Evolutionary conservation across 768 basidiomycete genomes (phyloP).

Genomic region (Leucogyrophana mollusca): DNA sequence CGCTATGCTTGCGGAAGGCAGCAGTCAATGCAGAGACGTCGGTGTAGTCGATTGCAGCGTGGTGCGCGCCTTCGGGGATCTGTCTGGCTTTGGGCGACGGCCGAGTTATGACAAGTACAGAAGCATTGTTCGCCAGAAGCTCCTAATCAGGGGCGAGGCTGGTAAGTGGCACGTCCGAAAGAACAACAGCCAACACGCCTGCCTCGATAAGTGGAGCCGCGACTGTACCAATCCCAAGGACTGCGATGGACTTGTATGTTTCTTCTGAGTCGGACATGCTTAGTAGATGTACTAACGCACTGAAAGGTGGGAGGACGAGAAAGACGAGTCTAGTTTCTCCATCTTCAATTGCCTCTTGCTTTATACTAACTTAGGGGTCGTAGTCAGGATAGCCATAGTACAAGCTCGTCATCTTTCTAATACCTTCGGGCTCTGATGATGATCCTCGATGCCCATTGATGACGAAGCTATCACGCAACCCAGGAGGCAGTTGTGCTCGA

Average conservation of each 20-base stretch:
- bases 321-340: too few species aligned
- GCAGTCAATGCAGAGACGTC: conserved; percentile 13
- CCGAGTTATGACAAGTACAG: conserved; percentile 13
- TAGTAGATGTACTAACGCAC: too few species aligned
- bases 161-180: not conserved
- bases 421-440: too few species aligned
- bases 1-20: conserved; percentile 15
- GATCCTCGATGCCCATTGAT: too few species aligned
- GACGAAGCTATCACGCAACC: too few species aligned
- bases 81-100: conserved; percentile 8
- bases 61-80: conserved; percentile 7
- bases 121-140: conserved; percentile 4
- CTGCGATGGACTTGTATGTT: conserved; percentile 16
- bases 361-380: too few species aligned
- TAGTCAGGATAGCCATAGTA: too few species aligned
- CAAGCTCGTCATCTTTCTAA: conserved; percentile 40
- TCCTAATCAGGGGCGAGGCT: conserved; percentile 3
- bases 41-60: conserved; percentile 12
- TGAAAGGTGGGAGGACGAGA: too few species aligned
- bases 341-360: too few species aligned
- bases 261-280: conserved; percentile 22
- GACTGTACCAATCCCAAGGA: conserved; percentile 18
- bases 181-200: not conserved
- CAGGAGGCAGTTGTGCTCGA: too few species aligned
- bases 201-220: conserved; percentile 13